Base-by-base conservation (phyloP, 164 flowering plant species). In the Macadamia integrifolia region DNA sequence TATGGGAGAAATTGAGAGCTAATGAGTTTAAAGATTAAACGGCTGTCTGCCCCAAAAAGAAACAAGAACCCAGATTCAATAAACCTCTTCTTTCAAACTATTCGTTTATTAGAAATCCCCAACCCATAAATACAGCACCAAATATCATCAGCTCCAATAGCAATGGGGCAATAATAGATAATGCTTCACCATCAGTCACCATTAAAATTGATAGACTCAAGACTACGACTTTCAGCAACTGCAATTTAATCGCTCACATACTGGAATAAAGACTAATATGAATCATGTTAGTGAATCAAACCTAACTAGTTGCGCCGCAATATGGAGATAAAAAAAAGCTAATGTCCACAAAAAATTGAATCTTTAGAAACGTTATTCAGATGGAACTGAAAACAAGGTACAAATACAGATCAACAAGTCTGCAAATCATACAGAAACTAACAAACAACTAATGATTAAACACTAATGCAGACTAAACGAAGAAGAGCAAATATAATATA, bases 401-500 rank as follows among this genome's bases (percentile, higher is more conserved):
- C 42, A 57, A 66, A 32, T 32, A 31, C 11, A 31, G 14, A 14
- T 31, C 57, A 53, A 53, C 5, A 13, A 53, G n/a, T 53, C 57
- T 10, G 57, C 57, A 53, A 53, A 53, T 53, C 57, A 35, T 35
- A 35, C 40, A 35, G 23, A 12, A 50, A 15, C 48, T 43, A 9
- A 43, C 9, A 46, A 46, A 1, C 13, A 29, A 60, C 43, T 12
- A 60, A 31, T 12, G 62, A 60, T 60, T 32, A 14, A 60, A 60
- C 14, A 28, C 12, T 42, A 31, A 60, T 40, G 61, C 56, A 66
- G 59, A 40, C 2, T 56, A 28, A 56, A 56, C 18, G 35, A 50
- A 3, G 6, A 66, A 56, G 31, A 30, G 11, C 31, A 56, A 66
- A 66, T 66, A 61, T 7, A 66, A 66, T 66, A 61, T 7, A 10